Conservation (phyloP, 2,329 filamentous ascomycete species). For the Biscogniauxia sp. region DNA sequence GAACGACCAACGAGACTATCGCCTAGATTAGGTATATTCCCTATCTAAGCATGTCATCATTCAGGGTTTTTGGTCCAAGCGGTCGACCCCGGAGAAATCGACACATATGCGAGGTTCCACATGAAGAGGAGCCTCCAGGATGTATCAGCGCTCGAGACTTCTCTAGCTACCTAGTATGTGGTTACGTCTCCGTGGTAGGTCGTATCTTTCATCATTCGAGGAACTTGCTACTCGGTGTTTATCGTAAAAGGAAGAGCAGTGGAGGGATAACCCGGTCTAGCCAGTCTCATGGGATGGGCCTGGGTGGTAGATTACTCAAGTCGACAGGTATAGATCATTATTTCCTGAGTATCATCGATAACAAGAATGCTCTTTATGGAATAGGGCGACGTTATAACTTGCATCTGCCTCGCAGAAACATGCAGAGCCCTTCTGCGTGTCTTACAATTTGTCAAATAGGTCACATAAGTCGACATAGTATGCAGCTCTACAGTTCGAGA, state of each 20-base stretch:
- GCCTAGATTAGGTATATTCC: not conserved
- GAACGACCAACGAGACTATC: not conserved
- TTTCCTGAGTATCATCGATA: not conserved
- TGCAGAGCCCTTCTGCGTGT: not conserved
- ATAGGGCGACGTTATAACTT: not conserved
- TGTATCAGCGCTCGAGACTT: not conserved
- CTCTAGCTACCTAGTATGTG: too few relatives aligned
- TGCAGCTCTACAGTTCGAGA: not conserved
- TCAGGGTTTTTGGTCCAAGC: not conserved
- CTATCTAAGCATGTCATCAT: not conserved
- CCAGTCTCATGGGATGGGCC: not conserved
- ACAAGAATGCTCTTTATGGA: not conserved
- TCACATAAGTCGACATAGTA: not conserved
- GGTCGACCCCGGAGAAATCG: not conserved
- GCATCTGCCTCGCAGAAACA: not conserved
- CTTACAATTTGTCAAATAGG: not conserved
- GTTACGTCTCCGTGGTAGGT: too few relatives aligned
- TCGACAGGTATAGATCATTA: not conserved
- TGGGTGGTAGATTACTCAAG: not conserved
- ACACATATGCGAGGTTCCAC: not conserved
- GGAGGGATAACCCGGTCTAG: not conserved
- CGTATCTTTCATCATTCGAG: not conserved
- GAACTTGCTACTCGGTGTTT: too few relatives aligned
- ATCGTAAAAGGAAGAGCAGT: not conserved
- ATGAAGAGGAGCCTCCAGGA: not conserved